These are phyloP conservation scores for Microbotryum intermedium DNA, from an alignment of 1,284 basidiomycete species.

Conservation along the genomic window DNA sequence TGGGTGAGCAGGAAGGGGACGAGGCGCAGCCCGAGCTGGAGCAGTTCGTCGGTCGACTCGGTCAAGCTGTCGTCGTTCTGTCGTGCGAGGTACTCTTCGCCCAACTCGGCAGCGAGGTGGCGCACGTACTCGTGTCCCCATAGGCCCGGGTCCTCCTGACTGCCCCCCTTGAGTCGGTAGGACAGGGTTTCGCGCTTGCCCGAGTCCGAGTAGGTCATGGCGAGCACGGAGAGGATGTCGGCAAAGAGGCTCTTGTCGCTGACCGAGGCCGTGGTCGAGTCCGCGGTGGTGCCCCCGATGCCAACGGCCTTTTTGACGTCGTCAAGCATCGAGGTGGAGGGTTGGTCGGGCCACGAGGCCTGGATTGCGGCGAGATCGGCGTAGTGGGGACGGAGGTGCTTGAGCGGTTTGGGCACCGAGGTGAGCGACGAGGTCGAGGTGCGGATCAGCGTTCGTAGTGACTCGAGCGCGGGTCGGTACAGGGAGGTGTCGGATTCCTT, in stretches of 20 bases:
- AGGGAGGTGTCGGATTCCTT: constrained; percentile 81
- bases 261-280: constrained; percentile 5
- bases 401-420: constrained; percentile 98
- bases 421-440: constrained; percentile 99
- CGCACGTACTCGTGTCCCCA: constrained; percentile 99
- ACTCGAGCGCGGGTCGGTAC: constrained; percentile 86
- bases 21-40: constrained; percentile 71
- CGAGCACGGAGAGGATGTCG: constrained; percentile 96
- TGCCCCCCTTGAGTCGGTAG: constrained; percentile 77
- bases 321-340: constrained; percentile 50
- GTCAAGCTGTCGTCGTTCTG: constrained; percentile 43
- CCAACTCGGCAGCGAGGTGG: constrained; percentile 91
- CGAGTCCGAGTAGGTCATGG: constrained; percentile 99
- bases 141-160: constrained; percentile 76
- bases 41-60: constrained; percentile 55
- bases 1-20: constrained; percentile 86
- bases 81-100: constrained; percentile 72
- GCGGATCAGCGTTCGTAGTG: constrained; percentile 83
- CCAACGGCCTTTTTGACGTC: constrained; percentile 48
- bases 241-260: constrained; percentile 73
- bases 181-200: constrained; percentile 87
- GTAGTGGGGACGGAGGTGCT: constrained; percentile 83
- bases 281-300: not conserved
- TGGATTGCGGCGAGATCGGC: constrained; percentile 65
- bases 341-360: constrained; percentile 58